Base-by-base conservation (phyloP, 805 yeast species). In the Candida odintsovae region DNA sequence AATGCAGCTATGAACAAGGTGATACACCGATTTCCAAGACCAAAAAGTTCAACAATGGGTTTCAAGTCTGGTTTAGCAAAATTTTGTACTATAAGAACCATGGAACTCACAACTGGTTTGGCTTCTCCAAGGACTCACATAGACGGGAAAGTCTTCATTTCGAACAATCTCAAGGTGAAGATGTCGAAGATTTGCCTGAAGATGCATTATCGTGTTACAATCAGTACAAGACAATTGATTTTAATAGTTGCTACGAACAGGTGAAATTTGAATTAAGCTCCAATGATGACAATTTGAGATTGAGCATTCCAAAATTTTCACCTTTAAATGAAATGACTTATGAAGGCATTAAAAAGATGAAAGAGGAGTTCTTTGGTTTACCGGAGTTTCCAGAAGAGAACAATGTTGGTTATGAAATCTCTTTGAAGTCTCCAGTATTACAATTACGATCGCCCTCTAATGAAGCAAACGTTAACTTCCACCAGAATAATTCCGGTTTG, bases 241-340 rank as follows among this genome's bases (percentile, higher is more conserved):
- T 51, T 28, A 37, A 25, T 12, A 33, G 18, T 1, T 38, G 38
- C 20, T 53, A 47, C 37, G 50, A 53, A 7, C 25, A 29, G 4
- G 35, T 45, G 22, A 35, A 41, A 6, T 11, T 21, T 5, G 25
- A 29, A 29, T 15, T 35, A 10, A 22, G 1, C n/a, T 13, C 21
- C 7, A 3, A 11, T n/a, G 37, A 20, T 15, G 40, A 46, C 8
- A 23, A 36, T n/a, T 19, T 19, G 19, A 36, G 23, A 19, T 20
- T 47, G 28, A 15, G 44, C 5, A 37, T 47, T 12, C 55, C 53
- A 6, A 28, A 42, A 3, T 46, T 47, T 20, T 45, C 49, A 19
- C 55, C 56, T 15, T 42, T 51, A 10, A 49, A 53, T 38, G 55
- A 53, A 18, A 35, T 53, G 26, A 45, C 45, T 11, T 53, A 49